A percentile compares a stretch with the other conserved stretches of the same genome.
phyloP scores from a whole-genome alignment of 176 grass and related monocot genomes.

The Aegilops sharonensis region DNA sequence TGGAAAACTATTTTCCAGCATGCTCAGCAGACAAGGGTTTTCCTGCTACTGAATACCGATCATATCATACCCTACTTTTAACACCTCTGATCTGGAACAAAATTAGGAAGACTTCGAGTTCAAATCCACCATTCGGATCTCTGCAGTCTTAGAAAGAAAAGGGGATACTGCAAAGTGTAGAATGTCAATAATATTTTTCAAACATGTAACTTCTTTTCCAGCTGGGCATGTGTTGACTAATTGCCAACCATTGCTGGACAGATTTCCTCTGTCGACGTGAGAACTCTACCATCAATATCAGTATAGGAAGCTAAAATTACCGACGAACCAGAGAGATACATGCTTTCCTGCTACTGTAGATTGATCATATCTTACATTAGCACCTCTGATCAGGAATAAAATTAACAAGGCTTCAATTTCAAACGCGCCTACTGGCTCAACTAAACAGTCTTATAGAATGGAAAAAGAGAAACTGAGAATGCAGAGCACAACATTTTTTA shows the following conservation, averaged over 20 bases:
- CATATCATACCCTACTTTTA: not conserved
- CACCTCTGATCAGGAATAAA: not conserved
- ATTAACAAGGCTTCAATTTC: not conserved
- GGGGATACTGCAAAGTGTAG: not conserved
- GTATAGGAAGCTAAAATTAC: no score
- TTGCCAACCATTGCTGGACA: not conserved
- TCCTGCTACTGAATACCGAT: not conserved
- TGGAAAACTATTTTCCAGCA: not conserved
- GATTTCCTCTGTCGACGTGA: not conserved
- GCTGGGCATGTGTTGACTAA: not conserved
- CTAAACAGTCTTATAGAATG: not conserved
- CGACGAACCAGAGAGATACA: not conserved
- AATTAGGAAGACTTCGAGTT: not conserved
- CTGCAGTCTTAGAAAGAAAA: not conserved
- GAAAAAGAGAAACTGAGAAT: not conserved
- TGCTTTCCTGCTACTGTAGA: not conserved
- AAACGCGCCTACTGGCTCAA: not conserved
- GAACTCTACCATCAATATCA: not conserved
- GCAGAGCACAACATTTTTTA: not conserved
- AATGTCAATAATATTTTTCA: not conserved
- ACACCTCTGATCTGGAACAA: not conserved
- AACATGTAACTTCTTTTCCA: not conserved
- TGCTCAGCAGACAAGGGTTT: not conserved
- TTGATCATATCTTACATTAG: not conserved
- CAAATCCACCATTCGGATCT: not conserved